Evolutionary conservation across 2,329 filamentous ascomycete genomes (phyloP).

Genomic region (Cladosporium sphaerospermum): DNA sequence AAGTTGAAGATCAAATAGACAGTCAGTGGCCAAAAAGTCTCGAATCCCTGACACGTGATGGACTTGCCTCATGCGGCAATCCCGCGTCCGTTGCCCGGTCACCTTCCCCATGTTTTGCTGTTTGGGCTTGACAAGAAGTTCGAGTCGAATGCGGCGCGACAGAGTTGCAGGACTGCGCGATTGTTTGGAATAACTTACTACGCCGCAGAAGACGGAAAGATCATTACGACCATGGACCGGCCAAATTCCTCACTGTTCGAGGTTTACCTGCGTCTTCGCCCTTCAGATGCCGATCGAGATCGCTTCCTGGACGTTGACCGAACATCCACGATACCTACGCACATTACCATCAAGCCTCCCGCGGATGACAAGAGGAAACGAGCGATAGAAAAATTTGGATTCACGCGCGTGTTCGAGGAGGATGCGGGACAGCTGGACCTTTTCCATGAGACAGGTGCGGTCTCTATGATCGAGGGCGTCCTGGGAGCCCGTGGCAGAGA

Average conservation of each 20-base stretch:
- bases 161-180: not conserved
- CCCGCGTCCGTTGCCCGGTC: not conserved
- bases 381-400: constrained; percentile 87
- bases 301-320: constrained; percentile 74
- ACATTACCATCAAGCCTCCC: constrained; percentile 54
- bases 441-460: constrained; percentile 72
- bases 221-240: not conserved
- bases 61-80: not conserved
- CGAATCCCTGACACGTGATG: not conserved
- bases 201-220: not conserved
- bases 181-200: not conserved
- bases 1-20: not conserved
- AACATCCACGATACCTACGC: constrained; percentile 33
- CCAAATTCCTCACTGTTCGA: constrained; percentile 62
- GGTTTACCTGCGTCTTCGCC: constrained; percentile 75
- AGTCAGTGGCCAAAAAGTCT: not conserved
- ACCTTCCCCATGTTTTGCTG: constrained; percentile 1
- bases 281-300: constrained; percentile 43
- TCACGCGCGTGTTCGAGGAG: constrained; percentile 90
- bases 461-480: constrained; percentile 73
- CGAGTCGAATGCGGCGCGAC: not conserved
- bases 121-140: not conserved
- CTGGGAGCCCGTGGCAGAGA: constrained; percentile 66
- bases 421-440: constrained; percentile 76
- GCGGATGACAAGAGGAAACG: constrained; percentile 76